Evolutionary conservation across 225 moss, liverwort and hornwort species (phyloP).

Genomic region (Asterella californica): DNA sequence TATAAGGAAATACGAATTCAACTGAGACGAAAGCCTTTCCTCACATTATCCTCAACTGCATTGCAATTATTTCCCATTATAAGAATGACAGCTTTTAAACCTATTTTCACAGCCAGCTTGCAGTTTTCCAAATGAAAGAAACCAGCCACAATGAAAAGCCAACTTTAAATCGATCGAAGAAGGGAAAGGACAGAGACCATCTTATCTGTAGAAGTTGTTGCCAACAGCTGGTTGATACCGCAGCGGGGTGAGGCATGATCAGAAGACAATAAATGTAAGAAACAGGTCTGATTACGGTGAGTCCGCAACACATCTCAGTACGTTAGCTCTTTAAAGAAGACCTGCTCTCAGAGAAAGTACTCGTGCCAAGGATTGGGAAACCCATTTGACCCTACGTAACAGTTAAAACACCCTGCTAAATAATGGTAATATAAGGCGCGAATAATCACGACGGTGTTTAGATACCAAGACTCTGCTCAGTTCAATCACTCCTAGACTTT

Average conservation of each 20-base stretch:
- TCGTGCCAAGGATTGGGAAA: not conserved
- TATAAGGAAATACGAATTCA: too few relatives aligned
- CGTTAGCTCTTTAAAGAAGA: not conserved
- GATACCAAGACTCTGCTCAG: not conserved
- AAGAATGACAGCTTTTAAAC: too few relatives aligned
- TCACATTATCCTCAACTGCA: too few relatives aligned
- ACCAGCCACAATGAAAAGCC: not conserved
- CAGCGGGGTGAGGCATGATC: not conserved
- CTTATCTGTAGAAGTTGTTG: constrained; percentile 49
- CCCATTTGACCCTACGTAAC: not conserved
- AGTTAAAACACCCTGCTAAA: not conserved
- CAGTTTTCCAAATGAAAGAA: not conserved
- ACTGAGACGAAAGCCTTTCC: too few relatives aligned
- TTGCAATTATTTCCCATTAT: too few relatives aligned
- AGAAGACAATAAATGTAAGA: not conserved
- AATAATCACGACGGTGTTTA: not conserved
- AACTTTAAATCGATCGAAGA: not conserved
- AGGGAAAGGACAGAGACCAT: constrained; percentile 21
- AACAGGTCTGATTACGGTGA: not conserved
- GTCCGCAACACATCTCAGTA: not conserved
- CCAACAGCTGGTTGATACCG: constrained; percentile 31
- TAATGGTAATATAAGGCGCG: not conserved
- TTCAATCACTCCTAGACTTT: not conserved
- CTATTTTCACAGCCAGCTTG: too few relatives aligned
- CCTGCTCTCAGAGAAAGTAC: not conserved